Evolutionary conservation across 2,329 filamentous ascomycete species (phyloP).

Genomic region (Colletotrichum eremochloae): DNA sequence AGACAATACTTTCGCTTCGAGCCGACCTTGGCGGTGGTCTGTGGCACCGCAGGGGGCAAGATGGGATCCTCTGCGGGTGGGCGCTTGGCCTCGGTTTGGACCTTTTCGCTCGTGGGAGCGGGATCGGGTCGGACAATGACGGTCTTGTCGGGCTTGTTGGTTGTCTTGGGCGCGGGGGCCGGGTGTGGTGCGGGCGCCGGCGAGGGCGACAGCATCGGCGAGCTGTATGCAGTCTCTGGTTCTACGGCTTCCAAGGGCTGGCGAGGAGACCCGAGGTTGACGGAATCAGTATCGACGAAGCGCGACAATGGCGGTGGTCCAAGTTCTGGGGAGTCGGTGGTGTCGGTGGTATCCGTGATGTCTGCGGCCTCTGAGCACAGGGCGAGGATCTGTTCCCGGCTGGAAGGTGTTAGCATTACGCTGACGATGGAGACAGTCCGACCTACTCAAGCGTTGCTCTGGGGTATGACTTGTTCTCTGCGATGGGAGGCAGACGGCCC

Average conservation of each 20-base stretch:
- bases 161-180: neutral
- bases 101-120: slow-evolving; percentile 1
- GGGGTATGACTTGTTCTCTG: slow-evolving; percentile 77
- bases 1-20: slow-evolving; percentile 71
- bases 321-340: slow-evolving; percentile 75
- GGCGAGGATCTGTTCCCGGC: slow-evolving; percentile 74
- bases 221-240: slow-evolving; percentile 9
- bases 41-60: slow-evolving; percentile 12
- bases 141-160: slow-evolving; percentile 23
- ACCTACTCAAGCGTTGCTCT: slow-evolving; percentile 77
- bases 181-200: slow-evolving; percentile 3
- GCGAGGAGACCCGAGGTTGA: slow-evolving; percentile 65
- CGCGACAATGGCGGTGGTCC: slow-evolving; percentile 73
- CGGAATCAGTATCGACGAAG: slow-evolving; percentile 68
- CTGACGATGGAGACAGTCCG: neutral
- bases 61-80: slow-evolving; percentile 12
- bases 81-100: slow-evolving; percentile 20
- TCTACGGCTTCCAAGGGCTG: slow-evolving; percentile 38
- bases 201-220: slow-evolving; percentile 18
- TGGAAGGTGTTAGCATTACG: slow-evolving; percentile 50
- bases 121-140: slow-evolving; percentile 33
- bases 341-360: slow-evolving; percentile 54
- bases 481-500: slow-evolving; percentile 74
- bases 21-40: slow-evolving; percentile 56
- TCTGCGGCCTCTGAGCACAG: slow-evolving; percentile 63